A percentile compares a stretch with the other conserved stretches of the same genome.
These are phyloP conservation scores for Diaporthe ampelina DNA, from an alignment of 2,329 filamentous ascomycete species.

Conservation along the genomic window DNA sequence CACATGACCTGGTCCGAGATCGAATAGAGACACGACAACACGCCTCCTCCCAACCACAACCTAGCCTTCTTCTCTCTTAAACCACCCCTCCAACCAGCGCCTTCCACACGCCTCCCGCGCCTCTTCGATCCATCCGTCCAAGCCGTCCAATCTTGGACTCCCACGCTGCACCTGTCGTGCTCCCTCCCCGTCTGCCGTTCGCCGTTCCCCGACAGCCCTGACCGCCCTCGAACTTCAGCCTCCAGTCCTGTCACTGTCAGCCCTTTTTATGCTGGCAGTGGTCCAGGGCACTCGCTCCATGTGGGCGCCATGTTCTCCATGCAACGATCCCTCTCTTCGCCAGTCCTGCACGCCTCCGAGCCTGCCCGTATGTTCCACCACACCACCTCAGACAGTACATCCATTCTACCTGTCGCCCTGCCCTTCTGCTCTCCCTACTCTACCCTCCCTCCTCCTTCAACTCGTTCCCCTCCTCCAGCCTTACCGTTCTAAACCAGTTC, in stretches of 20 bases:
- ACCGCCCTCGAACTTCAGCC: not conserved
- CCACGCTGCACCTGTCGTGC: slow-evolving; percentile 25
- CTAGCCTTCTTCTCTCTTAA: not conserved
- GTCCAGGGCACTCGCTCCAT: slow-evolving; percentile 50
- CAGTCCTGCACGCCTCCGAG: slow-evolving; percentile 67
- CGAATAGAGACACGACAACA: not conserved
- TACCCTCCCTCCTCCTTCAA: not conserved
- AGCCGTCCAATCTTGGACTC: slow-evolving; percentile 31
- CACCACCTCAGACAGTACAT: not conserved
- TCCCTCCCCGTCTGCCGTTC: slow-evolving; percentile 8
- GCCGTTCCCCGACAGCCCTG: not conserved
- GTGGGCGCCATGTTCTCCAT: slow-evolving; percentile 72
- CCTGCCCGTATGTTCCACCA: slow-evolving; percentile 65
- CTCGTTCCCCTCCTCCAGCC: not conserved
- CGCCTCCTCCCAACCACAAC: not conserved
- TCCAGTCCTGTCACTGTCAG: slow-evolving; percentile 43
- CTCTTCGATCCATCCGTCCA: slow-evolving; percentile 13
- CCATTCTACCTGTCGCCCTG: not conserved
- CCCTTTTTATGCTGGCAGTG: slow-evolving; percentile 44
- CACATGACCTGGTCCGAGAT: slow-evolving; percentile 1
- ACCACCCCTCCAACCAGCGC: not conserved
- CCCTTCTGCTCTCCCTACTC: not conserved
- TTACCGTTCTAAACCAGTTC: slow-evolving; percentile 38
- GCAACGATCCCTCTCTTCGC: slow-evolving; percentile 74
- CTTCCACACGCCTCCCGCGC: not conserved